A percentile compares a stretch with the other conserved stretches of the same genome.
Conservation (phyloP, 805 yeast species). For the Lipomyces kockii region DNA sequence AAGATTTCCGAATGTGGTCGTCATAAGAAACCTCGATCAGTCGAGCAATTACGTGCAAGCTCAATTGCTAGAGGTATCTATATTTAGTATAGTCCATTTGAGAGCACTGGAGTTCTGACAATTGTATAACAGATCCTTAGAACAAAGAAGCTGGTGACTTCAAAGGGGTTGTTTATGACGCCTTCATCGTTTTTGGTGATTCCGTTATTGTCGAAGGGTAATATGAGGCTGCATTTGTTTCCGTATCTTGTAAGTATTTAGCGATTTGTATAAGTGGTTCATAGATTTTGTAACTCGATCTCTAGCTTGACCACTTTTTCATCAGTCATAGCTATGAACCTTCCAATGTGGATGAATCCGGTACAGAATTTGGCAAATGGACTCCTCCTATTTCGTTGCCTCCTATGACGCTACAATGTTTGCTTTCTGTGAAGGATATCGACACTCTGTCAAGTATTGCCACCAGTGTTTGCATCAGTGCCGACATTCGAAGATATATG, state of each 20-base stretch:
- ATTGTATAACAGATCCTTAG: slow-evolving; percentile 20
- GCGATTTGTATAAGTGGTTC: no score
- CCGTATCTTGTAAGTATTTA: slow-evolving; percentile 30
- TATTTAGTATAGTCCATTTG: neutral
- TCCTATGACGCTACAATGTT: neutral
- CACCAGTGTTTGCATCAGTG: slow-evolving; percentile 48
- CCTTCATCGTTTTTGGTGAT: slow-evolving; percentile 30
- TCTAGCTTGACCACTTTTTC: slow-evolving; percentile 30
- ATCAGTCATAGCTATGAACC: slow-evolving; percentile 31
- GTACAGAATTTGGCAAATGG: slow-evolving; percentile 7
- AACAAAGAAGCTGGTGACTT: slow-evolving; percentile 17
- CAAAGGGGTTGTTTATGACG: slow-evolving; percentile 17
- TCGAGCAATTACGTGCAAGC: slow-evolving; percentile 34
- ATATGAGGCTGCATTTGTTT: slow-evolving; percentile 12
- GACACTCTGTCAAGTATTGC: slow-evolving; percentile 25
- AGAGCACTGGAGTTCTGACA: neutral
- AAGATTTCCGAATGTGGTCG: slow-evolving; percentile 23
- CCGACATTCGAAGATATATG: slow-evolving; percentile 59
- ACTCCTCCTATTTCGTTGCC: slow-evolving; percentile 12
- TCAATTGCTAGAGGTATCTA: slow-evolving; percentile 28
- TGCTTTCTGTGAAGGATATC: slow-evolving; percentile 21
- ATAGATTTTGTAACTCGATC: neutral
- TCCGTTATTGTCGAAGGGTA: slow-evolving; percentile 13
- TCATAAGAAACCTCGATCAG: slow-evolving; percentile 26
- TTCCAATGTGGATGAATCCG: neutral